These are phyloP conservation scores for Geoglossum glabrum DNA, from an alignment of 495 filamentous ascomycete species.

Conservation along the genomic window DNA sequence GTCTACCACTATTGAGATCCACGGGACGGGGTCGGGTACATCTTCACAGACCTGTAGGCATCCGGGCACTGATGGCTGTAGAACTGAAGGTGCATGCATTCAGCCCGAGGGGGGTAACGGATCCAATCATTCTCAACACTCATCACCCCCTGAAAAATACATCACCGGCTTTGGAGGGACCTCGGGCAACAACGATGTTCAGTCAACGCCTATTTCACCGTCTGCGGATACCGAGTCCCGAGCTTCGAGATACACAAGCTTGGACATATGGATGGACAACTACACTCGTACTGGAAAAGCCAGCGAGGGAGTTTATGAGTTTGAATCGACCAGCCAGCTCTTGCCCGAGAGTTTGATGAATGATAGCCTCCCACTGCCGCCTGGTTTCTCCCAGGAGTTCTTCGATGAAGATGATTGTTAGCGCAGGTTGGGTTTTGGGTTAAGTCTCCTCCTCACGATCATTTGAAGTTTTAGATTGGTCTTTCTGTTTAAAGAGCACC, in stretches of 20 bases:
- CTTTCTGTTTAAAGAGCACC: no score
- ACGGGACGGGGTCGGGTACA: neutral
- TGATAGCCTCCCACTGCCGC: slow-evolving; percentile 25
- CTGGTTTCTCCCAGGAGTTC: neutral
- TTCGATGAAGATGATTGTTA: neutral
- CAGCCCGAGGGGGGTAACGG: neutral
- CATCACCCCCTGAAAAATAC: neutral
- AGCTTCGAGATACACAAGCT: neutral
- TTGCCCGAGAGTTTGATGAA: slow-evolving; percentile 32
- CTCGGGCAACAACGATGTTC: neutral
- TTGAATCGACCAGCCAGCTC: slow-evolving; percentile 25
- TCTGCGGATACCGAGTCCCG: neutral
- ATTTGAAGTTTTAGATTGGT: no score
- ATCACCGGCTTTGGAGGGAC: neutral
- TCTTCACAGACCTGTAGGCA: neutral
- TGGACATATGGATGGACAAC: neutral
- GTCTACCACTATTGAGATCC: neutral
- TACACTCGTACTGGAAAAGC: neutral
- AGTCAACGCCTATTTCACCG: neutral
- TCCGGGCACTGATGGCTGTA: neutral
- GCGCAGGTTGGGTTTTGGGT: neutral
- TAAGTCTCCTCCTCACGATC: no score
- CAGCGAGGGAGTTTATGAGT: neutral
- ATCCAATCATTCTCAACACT: neutral
- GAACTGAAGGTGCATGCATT: neutral